Evolutionary conservation across 345 rosid species (phyloP), one percentile per base, ranked within the genome.

Genomic region (Zanthoxylum bungeanum): DNA sequence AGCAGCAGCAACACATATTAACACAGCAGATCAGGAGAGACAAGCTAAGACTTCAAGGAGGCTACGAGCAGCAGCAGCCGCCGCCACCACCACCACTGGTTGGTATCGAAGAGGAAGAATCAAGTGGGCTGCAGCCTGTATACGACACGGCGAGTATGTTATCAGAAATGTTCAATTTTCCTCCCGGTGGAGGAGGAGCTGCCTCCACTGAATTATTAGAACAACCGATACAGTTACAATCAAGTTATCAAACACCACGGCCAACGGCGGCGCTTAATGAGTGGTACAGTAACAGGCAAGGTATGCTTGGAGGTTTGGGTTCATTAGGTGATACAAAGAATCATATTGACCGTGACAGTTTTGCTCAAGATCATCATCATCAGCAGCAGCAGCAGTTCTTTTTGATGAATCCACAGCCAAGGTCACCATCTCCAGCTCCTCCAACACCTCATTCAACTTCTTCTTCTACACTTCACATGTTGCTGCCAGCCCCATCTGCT

Each of bases 81-180:
- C 75, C 71, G 0, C 82, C 80, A 1, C 82, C 87, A 7, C 82
- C 87, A 9, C 74, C 87, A 58, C 76, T 87, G 60, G 85, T 82
- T 7, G 89, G 89, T 40, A 80, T 84, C 14, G 90, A 80, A 55
- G 90, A 83, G 46, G 89, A 89, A 37, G 83, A 81, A 65, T 68
- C 80, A 68, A 80, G 64, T 55, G 76, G 76, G 8, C 79, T 87
- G 69, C n/a, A n/a, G n/a, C 91, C 92, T 31, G 91, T 80, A 22
- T 90, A 94, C 33, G 93, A 89, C 78, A 79, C 87, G 1, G 87
- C 90, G 67, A 97, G 98, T 28, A 95, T 95, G 92, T 77, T 92
- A 77, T 95, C 99, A 2, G 98, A 95, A 75, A 95, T 90, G 98
- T 95, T 95, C 84, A 90, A 83, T 84, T 92, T 89, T 65, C 81